Base-by-base conservation (phyloP, 306 rosid genomes). In the Cucurbita moschata region DNA sequence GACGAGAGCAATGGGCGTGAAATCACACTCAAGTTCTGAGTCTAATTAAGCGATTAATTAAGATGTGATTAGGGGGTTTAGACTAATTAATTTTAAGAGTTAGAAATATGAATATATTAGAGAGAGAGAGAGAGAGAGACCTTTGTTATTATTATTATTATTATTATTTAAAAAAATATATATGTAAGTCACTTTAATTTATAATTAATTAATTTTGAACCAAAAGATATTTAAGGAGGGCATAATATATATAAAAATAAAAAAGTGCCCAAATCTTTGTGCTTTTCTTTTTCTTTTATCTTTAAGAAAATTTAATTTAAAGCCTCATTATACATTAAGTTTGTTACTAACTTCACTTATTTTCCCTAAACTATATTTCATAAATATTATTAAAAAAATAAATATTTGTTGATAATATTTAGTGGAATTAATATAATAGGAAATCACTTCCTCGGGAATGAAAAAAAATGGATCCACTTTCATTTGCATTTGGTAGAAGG, bases 21-120 rank as follows among this genome's bases (percentile, higher is more conserved):
- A 60, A 89, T 89, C 79, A 89, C 89, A 61, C 92, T 89, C 77
- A 91, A 94, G 77, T 91, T 94, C 85, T 94, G 83, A 86, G 44
- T 67, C 18, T 71, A 39, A 47, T 55, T 54, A 69, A n/a, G 37
- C 68, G 52, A 42, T 55, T 77, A 60, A 42, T 16, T 74, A 75
- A 49, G 8, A 71, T 62, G 53, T 44, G n/a, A 12, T 74, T 81
- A 82, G 79, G 76, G 75, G 75, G 54, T 74, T 73, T 70, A 89
- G 98, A 43, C 23, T 49, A 49, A 69, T 69, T 69, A 69, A 69
- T 69, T 67, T 57, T 68, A 68, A 68, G 73, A 46, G 42, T 13
- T 69, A 49, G 59, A 50, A 26, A 12, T 49, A 40, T 64, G 47
- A 13, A 61, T 14, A 61, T 61, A 7, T 13, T 35, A 60, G 19